A percentile compares a stretch with the other conserved stretches of the same genome.
Conservation (phyloP, 768 basidiomycete species). For the Sarcomyxa edulis region DNA sequence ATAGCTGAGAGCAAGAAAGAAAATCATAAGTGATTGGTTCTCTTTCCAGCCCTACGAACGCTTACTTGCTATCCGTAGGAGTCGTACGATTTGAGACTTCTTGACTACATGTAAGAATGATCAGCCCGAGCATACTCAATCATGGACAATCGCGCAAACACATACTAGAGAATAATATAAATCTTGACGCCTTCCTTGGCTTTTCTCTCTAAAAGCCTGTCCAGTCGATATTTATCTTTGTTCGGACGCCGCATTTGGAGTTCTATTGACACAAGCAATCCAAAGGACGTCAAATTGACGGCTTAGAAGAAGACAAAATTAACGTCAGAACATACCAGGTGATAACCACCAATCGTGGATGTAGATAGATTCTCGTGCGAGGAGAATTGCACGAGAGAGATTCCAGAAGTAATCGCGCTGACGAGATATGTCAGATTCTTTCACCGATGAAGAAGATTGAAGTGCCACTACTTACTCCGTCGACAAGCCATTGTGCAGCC, state of each 20-base stretch:
- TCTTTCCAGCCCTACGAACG: neutral
- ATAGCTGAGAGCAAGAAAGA: constrained; percentile 44
- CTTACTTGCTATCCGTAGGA: constrained; percentile 87
- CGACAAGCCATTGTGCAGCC: constrained; percentile 96
- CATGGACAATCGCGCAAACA: too few relatives aligned
- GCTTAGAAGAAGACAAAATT: neutral
- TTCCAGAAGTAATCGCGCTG: constrained; percentile 99
- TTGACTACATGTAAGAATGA: constrained; percentile 46
- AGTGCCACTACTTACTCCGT: constrained; percentile 85
- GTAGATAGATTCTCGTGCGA: constrained; percentile 85
- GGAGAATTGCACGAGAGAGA: constrained; percentile 81
- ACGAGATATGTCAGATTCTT: constrained; percentile 7
- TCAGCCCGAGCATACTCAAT: neutral
- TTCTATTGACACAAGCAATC: constrained; percentile 36
- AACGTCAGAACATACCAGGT: constrained; percentile 49
- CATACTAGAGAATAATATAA: constrained; percentile 90
- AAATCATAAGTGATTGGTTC: neutral
- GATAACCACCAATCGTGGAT: constrained; percentile 99
- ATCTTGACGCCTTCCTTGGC: constrained; percentile 96
- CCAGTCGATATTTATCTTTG: constrained; percentile 82
- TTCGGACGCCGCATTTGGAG: constrained; percentile 80
- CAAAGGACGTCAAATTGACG: neutral
- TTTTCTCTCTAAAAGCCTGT: constrained; percentile 81
- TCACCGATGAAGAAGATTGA: constrained; percentile 1
- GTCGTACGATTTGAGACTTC: constrained; percentile 96